phyloP scores from a whole-genome alignment of 73 alveolate genomes.

The Blepharisma stoltei region DNA sequence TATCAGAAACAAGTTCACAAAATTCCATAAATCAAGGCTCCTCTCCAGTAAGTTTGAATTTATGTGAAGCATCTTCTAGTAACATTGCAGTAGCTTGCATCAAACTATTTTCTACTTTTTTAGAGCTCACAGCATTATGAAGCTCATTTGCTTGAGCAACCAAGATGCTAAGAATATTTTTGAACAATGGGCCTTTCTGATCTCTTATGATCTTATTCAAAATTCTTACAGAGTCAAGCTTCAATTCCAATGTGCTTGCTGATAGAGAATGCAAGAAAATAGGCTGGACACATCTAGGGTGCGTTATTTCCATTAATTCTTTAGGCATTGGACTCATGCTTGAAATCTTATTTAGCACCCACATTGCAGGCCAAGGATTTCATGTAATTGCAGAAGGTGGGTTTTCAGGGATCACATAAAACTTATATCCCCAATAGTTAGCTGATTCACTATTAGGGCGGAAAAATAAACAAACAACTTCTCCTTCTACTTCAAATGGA shows the following conservation, averaged over 20 bases:
- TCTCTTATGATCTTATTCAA: background rate
- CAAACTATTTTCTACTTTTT: background rate
- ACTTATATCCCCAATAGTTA: background rate
- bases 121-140: background rate
- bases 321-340: background rate
- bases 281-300: background rate
- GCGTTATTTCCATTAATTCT: background rate
- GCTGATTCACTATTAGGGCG: background rate
- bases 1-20: background rate
- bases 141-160: slow-evolving; percentile 14
- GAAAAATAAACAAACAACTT: background rate
- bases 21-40: slow-evolving; percentile 12
- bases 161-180: background rate
- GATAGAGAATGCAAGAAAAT: background rate
- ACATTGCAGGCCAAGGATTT: background rate
- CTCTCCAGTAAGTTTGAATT: too few relatives aligned
- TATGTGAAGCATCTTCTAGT: too few relatives aligned
- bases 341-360: background rate
- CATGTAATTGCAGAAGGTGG: too few relatives aligned
- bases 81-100: too few relatives aligned
- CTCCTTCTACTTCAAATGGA: background rate
- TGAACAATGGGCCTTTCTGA: background rate
- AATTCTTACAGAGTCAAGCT: too few relatives aligned
- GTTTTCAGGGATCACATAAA: background rate
- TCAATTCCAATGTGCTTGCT: slow-evolving; percentile 10